These are phyloP conservation scores for Jatropha curcas DNA, from an alignment of 345 rosid genomes.

Conservation along the genomic window DNA sequence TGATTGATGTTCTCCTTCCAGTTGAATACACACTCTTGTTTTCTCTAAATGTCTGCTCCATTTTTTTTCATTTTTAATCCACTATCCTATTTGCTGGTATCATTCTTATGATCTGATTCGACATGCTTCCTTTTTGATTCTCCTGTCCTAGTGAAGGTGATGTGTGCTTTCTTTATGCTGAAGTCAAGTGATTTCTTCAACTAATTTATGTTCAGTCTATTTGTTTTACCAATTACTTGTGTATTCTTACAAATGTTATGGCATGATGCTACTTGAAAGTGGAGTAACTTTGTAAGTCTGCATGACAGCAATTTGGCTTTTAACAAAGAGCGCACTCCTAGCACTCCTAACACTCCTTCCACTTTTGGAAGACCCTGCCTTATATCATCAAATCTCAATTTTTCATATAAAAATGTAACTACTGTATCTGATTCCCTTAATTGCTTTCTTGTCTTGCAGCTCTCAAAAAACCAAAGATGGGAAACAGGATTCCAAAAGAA, in stretches of 20 bases:
- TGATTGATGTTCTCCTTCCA: background rate
- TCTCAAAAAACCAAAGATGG: conserved; percentile 29
- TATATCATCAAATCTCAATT: too few relatives aligned
- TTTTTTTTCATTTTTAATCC: background rate
- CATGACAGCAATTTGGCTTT: background rate
- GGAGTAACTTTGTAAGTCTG: background rate
- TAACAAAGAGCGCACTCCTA: too few relatives aligned
- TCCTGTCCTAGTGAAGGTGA: background rate
- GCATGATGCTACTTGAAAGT: background rate
- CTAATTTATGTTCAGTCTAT: too few relatives aligned
- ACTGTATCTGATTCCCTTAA: too few relatives aligned
- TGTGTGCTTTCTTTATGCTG: background rate
- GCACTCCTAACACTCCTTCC: too few relatives aligned
- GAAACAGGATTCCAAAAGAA: conserved; percentile 19
- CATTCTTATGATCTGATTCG: background rate
- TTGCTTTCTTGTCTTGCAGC: conserved; percentile 28
- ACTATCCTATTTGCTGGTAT: background rate
- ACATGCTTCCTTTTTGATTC: background rate
- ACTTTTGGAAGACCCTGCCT: too few relatives aligned
- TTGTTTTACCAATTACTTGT: background rate
- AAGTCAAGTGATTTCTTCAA: background rate
- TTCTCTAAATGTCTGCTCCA: background rate
- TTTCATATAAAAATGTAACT: too few relatives aligned
- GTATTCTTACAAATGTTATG: background rate
- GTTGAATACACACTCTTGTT: background rate